Evolutionary conservation across 352 stramenopile species (phyloP).

Genomic region (Phytopythium chamaehyphon): DNA sequence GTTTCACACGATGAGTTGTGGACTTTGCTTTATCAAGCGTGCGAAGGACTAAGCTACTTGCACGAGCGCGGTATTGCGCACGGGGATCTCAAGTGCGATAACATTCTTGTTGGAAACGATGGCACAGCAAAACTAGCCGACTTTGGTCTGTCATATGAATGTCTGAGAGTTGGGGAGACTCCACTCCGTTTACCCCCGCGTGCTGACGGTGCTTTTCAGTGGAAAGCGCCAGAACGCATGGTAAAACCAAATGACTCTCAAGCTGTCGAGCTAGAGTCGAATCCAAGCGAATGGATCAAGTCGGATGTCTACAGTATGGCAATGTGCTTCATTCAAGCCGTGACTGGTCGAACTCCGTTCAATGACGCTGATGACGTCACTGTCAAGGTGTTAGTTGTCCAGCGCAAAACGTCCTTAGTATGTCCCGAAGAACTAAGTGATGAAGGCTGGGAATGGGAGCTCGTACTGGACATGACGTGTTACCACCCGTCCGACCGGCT

Average conservation of each 20-base stretch:
- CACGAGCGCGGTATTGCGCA: constrained; percentile 39
- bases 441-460: too few relatives aligned
- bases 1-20: constrained; percentile 6
- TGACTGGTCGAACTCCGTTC: background rate
- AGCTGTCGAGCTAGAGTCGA: background rate
- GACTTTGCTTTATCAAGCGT: constrained; percentile 17
- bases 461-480: too few relatives aligned
- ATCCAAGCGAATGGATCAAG: background rate
- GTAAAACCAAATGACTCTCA: background rate
- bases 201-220: background rate
- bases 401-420: too few relatives aligned
- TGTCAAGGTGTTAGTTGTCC: too few relatives aligned
- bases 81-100: constrained; percentile 69
- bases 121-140: constrained; percentile 19
- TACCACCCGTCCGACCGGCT: too few relatives aligned
- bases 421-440: too few relatives aligned
- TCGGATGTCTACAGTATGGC: background rate
- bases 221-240: background rate
- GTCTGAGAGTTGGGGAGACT: too few relatives aligned
- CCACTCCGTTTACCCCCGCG: background rate
- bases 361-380: background rate
- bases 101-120: constrained; percentile 16
- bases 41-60: constrained; percentile 25
- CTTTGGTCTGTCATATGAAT: constrained; percentile 16
- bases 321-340: constrained; percentile 3